phyloP scores from a whole-genome alignment of 306 rosid species.

The Cercis canadensis region DNA sequence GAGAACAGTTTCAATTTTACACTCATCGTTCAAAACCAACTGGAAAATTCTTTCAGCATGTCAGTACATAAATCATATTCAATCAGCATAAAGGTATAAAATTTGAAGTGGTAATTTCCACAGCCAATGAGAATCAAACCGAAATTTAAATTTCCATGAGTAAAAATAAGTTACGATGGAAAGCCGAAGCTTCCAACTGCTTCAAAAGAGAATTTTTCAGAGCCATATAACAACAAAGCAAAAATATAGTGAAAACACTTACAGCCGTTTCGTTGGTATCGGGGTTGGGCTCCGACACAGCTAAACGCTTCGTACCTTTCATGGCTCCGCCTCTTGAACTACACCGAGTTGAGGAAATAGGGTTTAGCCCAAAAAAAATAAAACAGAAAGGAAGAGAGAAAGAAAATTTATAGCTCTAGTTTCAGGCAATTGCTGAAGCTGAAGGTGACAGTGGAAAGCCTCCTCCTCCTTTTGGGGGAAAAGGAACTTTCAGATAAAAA shows the following conservation, averaged over 20 bases:
- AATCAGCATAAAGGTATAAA: background rate
- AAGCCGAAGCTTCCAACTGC: slow-evolving; percentile 31
- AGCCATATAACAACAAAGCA: background rate
- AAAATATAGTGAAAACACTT: slow-evolving; percentile 39
- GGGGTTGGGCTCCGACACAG: slow-evolving; percentile 61
- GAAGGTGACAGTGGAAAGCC: slow-evolving; percentile 30
- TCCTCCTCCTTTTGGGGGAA: slow-evolving; percentile 7
- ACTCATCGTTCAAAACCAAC: slow-evolving; percentile 10
- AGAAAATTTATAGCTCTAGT: background rate
- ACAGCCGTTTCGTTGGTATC: slow-evolving; percentile 67
- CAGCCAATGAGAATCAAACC: background rate
- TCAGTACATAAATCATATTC: background rate
- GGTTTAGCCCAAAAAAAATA: slow-evolving; percentile 26
- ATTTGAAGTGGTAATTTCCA: too few species aligned
- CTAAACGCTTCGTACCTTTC: slow-evolving; percentile 83
- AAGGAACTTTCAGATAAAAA: slow-evolving; percentile 26
- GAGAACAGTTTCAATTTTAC: background rate
- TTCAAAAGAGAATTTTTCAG: background rate
- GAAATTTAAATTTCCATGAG: slow-evolving; percentile 5
- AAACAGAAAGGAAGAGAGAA: too few species aligned
- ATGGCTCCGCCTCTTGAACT: slow-evolving; percentile 32
- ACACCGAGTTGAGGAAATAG: slow-evolving; percentile 28
- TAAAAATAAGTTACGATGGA: background rate
- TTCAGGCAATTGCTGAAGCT: slow-evolving; percentile 12
- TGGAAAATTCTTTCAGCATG: background rate